Evolutionary conservation across 2,329 filamentous ascomycete genomes (phyloP).

Genomic region (Botryotinia narcissicola): DNA sequence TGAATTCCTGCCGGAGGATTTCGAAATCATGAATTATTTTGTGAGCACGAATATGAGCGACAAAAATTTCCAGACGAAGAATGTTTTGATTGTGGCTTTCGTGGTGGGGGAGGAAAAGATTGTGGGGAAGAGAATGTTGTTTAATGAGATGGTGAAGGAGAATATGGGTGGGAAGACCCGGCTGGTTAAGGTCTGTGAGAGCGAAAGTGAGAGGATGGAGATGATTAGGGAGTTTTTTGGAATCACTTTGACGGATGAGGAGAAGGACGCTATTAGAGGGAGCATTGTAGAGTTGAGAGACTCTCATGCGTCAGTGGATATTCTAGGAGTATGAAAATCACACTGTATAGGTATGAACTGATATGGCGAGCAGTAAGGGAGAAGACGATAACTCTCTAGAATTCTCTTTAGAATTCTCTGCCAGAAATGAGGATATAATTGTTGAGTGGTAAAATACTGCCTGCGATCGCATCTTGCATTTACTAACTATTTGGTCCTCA

Average conservation of each 20-base stretch:
- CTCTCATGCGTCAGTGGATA: not conserved
- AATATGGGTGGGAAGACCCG: conserved; percentile 51
- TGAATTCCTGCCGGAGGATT: conserved; percentile 62
- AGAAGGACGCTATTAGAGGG: conserved; percentile 50
- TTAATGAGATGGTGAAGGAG: conserved; percentile 52
- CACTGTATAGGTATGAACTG: too few species aligned
- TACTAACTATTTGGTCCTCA: too few species aligned
- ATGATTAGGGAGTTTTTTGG: conserved; percentile 51
- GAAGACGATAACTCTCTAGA: not conserved
- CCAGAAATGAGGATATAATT: not conserved
- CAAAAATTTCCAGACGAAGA: conserved; percentile 58
- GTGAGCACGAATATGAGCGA: conserved; percentile 54
- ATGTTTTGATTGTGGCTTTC: conserved; percentile 56
- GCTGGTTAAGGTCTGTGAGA: conserved; percentile 47
- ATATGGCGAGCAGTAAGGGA: not conserved
- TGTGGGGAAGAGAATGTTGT: conserved; percentile 53
- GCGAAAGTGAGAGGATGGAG: conserved; percentile 53
- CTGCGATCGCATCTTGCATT: too few species aligned
- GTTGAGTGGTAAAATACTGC: not conserved
- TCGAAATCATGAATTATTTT: conserved; percentile 57
- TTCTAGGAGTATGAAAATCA: not conserved
- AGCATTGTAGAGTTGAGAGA: conserved; percentile 35
- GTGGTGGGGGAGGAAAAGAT: conserved; percentile 46
- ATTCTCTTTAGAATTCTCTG: not conserved
- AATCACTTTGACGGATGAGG: conserved; percentile 50